Evolutionary conservation across 306 rosid genomes (phyloP), one percentile per base, ranked within the genome.

Genomic region (Trifolium dubium): DNA sequence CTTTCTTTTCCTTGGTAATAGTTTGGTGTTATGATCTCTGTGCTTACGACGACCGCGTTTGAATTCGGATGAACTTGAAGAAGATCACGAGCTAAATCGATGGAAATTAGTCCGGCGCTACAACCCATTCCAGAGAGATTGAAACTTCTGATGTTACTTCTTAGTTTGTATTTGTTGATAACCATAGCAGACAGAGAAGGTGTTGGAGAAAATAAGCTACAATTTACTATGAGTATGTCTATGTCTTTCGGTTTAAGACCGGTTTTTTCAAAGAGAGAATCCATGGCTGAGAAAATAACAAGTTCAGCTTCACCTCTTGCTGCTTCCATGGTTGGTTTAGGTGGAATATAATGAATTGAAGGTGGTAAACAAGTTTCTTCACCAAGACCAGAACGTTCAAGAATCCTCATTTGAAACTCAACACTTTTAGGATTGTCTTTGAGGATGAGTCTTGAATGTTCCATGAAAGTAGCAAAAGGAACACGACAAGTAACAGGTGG

Each of bases 101-200:
- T 88, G 1, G 98, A 89, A 9, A 93, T 93, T 0, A 93, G 59
- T 0, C 98, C 98, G 0, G 98, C 98, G n/a, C 97, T 91, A 71
- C 98, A 93, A 0, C 98, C 98, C 98, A 93, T 93, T 10, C 98
- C 98, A 1, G 98, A 93, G 39, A 93, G 88, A 43, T 93, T 93
- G 70, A 93, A 91, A 81, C 98, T 93, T 69, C 72, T 87, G 53
- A 91, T 81, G 76, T 93, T 93, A 77, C 98, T 88, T 8, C 98
- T 73, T 0, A 93, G 82, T 74, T 91, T 93, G 77, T 89, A 93
- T 72, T 91, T 93, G 82, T 93, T 93, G 10, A 91, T 89, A 3
- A 93, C 88, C 98, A 93, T 93, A 2, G 97, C 98, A 0, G 98
- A 91, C 0, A 93, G 35, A 0, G 98, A 93, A 9, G 98, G 98